phyloP scores from a whole-genome alignment of 768 basidiomycete species.

The Russula virescens region DNA sequence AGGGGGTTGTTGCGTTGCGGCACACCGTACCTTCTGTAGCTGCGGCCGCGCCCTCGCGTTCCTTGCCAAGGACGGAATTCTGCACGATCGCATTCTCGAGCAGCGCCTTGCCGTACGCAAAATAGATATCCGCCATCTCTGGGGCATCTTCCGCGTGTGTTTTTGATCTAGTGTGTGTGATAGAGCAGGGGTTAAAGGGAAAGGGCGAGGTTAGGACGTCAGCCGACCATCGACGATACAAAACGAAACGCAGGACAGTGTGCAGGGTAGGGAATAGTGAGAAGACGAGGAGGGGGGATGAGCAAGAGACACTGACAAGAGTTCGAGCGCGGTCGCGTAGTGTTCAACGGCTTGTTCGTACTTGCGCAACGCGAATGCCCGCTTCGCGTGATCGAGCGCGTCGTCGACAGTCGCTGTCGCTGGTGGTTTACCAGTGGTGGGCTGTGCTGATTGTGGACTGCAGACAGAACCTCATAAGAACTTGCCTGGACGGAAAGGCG shows the following conservation, averaged over 20 bases:
- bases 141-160: slow-evolving; percentile 75
- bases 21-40: slow-evolving; percentile 33
- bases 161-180: slow-evolving; percentile 47
- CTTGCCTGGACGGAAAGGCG: neutral
- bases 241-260: neutral
- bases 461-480: neutral
- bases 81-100: slow-evolving; percentile 89
- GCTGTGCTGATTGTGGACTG: slow-evolving; percentile 3
- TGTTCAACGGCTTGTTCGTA: slow-evolving; percentile 81
- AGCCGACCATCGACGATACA: too few species aligned
- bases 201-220: too few species aligned
- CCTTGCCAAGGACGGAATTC: slow-evolving; percentile 84
- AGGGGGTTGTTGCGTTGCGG: too few species aligned
- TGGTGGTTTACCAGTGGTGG: neutral
- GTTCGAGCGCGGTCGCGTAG: slow-evolving; percentile 79
- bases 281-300: slow-evolving; percentile 32
- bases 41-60: slow-evolving; percentile 53
- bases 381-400: slow-evolving; percentile 72
- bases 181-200: neutral
- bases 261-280: neutral
- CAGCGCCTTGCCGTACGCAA: slow-evolving; percentile 88
- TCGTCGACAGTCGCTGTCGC: slow-evolving; percentile 39
- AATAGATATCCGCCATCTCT: slow-evolving; percentile 81
- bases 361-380: slow-evolving; percentile 82
- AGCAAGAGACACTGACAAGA: slow-evolving; percentile 80